phyloP scores from a whole-genome alignment of 208 protist genomes.

The Leishmania arabica region DNA sequence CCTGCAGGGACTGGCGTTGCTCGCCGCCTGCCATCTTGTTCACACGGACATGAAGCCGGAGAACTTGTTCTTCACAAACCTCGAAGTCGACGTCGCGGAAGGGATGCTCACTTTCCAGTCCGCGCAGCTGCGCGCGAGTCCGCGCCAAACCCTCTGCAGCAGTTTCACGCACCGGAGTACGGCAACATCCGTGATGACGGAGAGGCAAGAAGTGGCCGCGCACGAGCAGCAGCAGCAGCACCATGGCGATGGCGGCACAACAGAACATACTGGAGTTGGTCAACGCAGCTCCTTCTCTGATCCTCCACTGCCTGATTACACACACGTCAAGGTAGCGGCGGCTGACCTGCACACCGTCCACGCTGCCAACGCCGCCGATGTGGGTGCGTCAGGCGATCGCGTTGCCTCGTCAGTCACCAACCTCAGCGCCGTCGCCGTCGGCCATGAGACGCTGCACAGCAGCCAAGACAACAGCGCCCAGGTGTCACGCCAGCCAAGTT shows the following conservation, averaged over 20 bases:
- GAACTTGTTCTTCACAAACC: conserved; percentile 81
- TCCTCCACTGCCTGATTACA: too few species aligned
- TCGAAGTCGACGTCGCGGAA: conserved; percentile 32
- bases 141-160: conserved; percentile 15
- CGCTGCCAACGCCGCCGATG: background rate
- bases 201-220: background rate
- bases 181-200: background rate
- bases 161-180: conserved; percentile 11
- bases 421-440: too few species aligned
- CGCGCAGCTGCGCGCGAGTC: conserved; percentile 20
- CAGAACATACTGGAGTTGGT: too few species aligned
- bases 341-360: background rate
- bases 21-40: conserved; percentile 91
- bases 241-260: too few species aligned
- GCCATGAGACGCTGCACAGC: too few species aligned
- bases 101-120: conserved; percentile 39
- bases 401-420: too few species aligned
- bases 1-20: conserved; percentile 73
- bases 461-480: too few species aligned
- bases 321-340: too few species aligned
- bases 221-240: too few species aligned
- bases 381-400: too few species aligned
- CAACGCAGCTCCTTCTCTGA: too few species aligned
- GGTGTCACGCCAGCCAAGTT: too few species aligned
- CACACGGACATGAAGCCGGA: conserved; percentile 96